Conservation (phyloP, 495 filamentous ascomycete species). For the Annulohypoxylon nitens region DNA sequence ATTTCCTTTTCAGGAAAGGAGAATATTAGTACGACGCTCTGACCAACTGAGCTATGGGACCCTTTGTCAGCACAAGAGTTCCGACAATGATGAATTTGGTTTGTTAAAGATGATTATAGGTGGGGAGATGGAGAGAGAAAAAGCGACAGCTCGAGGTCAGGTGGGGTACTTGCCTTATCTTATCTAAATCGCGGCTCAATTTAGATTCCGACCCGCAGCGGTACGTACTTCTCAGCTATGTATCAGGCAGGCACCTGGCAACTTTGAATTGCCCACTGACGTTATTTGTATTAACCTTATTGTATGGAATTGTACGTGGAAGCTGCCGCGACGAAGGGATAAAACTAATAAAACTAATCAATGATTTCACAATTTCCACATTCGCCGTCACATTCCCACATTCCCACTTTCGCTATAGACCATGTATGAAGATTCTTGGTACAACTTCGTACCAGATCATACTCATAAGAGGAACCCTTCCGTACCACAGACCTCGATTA, state of each 20-base stretch:
- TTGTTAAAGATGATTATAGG: neutral
- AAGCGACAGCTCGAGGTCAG: neutral
- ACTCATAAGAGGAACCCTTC: constrained; percentile 61
- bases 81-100: neutral
- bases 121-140: neutral
- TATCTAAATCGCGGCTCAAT: constrained; percentile 21
- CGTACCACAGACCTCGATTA: constrained; percentile 48
- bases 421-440: constrained; percentile 85
- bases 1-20: neutral
- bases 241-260: constrained; percentile 1
- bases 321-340: neutral
- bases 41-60: constrained; percentile 43
- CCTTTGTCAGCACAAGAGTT: neutral
- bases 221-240: too few species aligned
- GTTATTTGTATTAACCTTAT: constrained; percentile 11
- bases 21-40: constrained; percentile 43
- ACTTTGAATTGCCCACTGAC: constrained; percentile 22
- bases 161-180: neutral
- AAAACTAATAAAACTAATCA: neutral
- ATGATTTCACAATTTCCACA: neutral
- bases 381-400: constrained; percentile 1
- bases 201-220: constrained; percentile 16
- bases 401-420: constrained; percentile 30
- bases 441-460: constrained; percentile 71
- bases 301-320: neutral